Evolutionary conservation across 768 basidiomycete genomes (phyloP).

Genomic region (Rubroboletus pulcherrimus): DNA sequence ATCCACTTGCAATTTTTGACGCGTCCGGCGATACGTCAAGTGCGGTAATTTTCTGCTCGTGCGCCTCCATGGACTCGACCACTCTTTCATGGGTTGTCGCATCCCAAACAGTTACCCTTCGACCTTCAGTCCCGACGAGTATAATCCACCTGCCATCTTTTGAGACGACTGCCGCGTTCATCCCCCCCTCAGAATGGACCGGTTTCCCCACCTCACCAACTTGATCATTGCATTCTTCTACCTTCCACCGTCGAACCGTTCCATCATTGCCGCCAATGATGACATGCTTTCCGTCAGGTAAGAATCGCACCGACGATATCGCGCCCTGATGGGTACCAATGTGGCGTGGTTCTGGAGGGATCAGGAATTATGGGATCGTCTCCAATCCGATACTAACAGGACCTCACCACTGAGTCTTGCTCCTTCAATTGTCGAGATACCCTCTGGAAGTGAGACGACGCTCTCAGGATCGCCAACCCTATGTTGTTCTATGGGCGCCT

Average conservation of each 20-base stretch:
- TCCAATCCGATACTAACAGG: not conserved
- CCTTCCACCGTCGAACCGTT: conserved; percentile 5
- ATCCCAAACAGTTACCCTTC: conserved; percentile 9
- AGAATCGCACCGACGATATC: conserved; percentile 10
- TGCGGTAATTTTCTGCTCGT: conserved; percentile 13
- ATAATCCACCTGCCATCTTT: conserved; percentile 17
- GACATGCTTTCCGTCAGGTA: conserved; percentile 9
- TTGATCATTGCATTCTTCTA: not conserved
- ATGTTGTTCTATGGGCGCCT: conserved; percentile 1
- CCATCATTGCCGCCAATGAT: conserved; percentile 4
- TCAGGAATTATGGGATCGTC: not conserved
- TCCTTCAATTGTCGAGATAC: not conserved
- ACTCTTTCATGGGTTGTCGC: conserved; percentile 1
- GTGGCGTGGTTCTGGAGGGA: conserved; percentile 1
- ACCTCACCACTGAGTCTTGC: not conserved
- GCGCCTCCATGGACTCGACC: conserved; percentile 7
- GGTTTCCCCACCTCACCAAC: not conserved
- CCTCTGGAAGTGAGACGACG: not conserved
- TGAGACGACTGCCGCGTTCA: conserved; percentile 3
- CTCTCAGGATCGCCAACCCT: not conserved
- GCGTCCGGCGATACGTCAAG: conserved; percentile 21
- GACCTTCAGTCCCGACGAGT: not conserved
- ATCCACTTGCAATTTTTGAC: conserved; percentile 21
- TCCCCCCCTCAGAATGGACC: not conserved
- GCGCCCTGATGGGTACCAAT: not conserved